These are phyloP conservation scores for Bimuria novae-zelandiae DNA, from an alignment of 2,329 filamentous ascomycete species.

Conservation along the genomic window DNA sequence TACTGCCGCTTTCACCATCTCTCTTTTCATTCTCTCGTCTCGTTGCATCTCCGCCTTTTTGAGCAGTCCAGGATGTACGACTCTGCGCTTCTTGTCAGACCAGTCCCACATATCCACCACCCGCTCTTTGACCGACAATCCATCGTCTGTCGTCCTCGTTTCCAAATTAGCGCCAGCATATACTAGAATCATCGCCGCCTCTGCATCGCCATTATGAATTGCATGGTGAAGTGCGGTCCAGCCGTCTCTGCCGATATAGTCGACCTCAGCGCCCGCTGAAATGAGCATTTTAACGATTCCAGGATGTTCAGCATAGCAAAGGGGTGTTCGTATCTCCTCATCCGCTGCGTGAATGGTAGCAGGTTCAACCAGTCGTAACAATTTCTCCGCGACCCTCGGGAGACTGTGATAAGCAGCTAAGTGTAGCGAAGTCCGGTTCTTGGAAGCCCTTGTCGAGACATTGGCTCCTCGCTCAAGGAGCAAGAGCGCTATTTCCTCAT, in stretches of 20 bases:
- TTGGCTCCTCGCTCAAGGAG: slow-evolving; percentile 15
- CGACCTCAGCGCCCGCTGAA: slow-evolving; percentile 14
- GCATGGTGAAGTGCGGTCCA: slow-evolving; percentile 24
- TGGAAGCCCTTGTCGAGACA: slow-evolving; percentile 5
- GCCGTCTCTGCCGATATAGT: slow-evolving; percentile 16
- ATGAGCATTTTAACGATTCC: slow-evolving; percentile 11
- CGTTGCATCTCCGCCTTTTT: neutral
- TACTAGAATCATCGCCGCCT: slow-evolving; percentile 7
- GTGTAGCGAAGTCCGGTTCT: slow-evolving; percentile 15
- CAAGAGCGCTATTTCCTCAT: slow-evolving; percentile 11
- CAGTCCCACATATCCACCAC: slow-evolving; percentile 12
- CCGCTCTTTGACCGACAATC: slow-evolving; percentile 17
- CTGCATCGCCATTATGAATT: slow-evolving; percentile 2
- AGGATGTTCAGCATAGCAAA: slow-evolving; percentile 11
- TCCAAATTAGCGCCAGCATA: slow-evolving; percentile 12
- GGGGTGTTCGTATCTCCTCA: slow-evolving; percentile 17
- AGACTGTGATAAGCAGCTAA: slow-evolving; percentile 14
- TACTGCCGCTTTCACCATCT: neutral
- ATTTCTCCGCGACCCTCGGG: neutral
- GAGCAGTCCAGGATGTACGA: neutral
- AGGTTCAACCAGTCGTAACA: neutral
- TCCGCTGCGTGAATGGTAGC: slow-evolving; percentile 10
- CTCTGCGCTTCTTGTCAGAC: neutral
- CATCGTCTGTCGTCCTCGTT: slow-evolving; percentile 20
- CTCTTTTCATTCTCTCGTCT: neutral